Conservation (phyloP, 805 yeast species). For the Candida andamanensis region DNA sequence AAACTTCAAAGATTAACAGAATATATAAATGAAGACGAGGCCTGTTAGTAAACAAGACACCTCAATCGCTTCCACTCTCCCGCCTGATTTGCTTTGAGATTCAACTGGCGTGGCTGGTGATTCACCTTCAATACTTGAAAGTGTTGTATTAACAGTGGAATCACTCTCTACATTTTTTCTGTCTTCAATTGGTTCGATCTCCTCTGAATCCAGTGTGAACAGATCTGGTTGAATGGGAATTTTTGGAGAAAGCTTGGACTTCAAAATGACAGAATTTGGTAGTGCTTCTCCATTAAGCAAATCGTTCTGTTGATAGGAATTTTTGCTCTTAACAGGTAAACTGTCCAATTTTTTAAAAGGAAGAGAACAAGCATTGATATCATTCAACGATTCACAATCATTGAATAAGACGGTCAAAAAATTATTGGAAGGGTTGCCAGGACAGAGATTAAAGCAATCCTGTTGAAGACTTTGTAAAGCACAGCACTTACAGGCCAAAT, state of each 20-base stretch:
- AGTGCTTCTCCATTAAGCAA: too few relatives aligned
- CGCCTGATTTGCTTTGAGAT: too few relatives aligned
- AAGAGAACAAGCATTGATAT: conserved; percentile 46
- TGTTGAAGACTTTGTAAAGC: conserved; percentile 46
- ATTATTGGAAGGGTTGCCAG: conserved; percentile 43
- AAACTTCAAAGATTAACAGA: too few relatives aligned
- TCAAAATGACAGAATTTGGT: conserved; percentile 11
- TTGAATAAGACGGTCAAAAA: conserved; percentile 40
- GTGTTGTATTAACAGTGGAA: too few relatives aligned
- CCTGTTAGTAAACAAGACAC: too few relatives aligned
- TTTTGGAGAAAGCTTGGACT: conserved; percentile 11
- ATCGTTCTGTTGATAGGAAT: too few relatives aligned
- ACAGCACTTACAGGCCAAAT: conserved; percentile 53
- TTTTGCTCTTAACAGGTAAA: too few relatives aligned
- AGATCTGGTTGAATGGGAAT: conserved; percentile 3
- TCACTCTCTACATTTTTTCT: too few relatives aligned
- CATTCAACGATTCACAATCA: conserved; percentile 44
- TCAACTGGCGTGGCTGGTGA: too few relatives aligned
- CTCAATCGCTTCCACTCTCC: too few relatives aligned
- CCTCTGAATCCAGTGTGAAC: neutral
- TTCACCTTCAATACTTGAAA: too few relatives aligned
- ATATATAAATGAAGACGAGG: too few relatives aligned
- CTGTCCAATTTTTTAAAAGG: conserved; percentile 43
- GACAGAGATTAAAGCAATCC: conserved; percentile 46
- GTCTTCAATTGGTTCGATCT: neutral